Evolutionary conservation across 1,284 basidiomycete genomes (phyloP).

Genomic region (Cutaneotrichosporon dermatis): DNA sequence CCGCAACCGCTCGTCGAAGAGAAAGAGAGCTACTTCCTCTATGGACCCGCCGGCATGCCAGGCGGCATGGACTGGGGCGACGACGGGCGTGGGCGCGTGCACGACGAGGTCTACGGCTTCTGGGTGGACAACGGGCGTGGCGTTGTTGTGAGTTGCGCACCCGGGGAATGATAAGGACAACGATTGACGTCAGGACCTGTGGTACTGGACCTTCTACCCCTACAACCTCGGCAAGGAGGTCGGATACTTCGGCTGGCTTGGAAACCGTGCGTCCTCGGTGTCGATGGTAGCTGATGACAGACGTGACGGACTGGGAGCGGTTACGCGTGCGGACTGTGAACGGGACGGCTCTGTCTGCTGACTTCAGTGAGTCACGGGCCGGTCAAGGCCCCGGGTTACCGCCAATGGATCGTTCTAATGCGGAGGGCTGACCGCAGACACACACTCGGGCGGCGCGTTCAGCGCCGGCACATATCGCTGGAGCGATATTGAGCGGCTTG

Average conservation of each 20-base stretch:
- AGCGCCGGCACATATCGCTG: conserved; percentile 41
- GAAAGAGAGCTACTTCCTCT: conserved; percentile 30
- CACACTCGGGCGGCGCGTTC: conserved; percentile 35
- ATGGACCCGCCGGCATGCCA: conserved; percentile 33
- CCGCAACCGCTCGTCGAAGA: conserved; percentile 35
- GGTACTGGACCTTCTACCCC: conserved; percentile 36
- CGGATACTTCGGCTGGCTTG: conserved; percentile 38
- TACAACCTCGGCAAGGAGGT: conserved; percentile 46
- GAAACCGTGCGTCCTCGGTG: conserved; percentile 35
- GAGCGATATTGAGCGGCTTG: conserved; percentile 33
- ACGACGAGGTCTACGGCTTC: conserved; percentile 42
- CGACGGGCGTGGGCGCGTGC: conserved; percentile 29
- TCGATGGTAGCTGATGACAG: conserved; percentile 14
- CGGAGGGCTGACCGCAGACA: conserved; percentile 22
- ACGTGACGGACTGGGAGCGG: conserved; percentile 45
- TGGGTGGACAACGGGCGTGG: conserved; percentile 41
- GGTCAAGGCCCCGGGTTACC: not conserved
- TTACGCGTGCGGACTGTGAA: conserved; percentile 40
- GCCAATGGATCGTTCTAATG: not conserved
- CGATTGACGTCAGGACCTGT: not conserved
- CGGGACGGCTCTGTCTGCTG: conserved; percentile 36
- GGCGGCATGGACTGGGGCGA: conserved; percentile 19
- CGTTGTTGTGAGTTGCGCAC: conserved; percentile 32
- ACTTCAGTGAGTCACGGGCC: conserved; percentile 33
- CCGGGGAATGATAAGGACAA: not conserved